A percentile compares a stretch with the other conserved stretches of the same genome.
phyloP scores from a whole-genome alignment of 2,329 filamentous ascomycete genomes.

The Aaosphaeria arxii region DNA sequence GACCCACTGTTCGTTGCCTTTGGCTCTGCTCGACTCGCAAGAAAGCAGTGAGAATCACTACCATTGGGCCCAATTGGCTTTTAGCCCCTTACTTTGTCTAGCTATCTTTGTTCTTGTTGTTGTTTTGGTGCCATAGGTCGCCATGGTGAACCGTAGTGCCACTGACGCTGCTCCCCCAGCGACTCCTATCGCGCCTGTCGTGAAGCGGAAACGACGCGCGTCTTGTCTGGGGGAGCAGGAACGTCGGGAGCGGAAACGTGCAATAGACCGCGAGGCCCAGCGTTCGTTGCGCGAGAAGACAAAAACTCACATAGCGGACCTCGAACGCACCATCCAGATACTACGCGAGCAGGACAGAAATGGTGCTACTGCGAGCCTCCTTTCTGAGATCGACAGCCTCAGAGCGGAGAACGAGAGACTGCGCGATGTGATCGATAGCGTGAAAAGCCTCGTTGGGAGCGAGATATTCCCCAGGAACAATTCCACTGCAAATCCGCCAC shows the following conservation, averaged over 20 bases:
- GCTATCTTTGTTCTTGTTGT: too few relatives aligned
- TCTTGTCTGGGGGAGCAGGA: conserved; percentile 36
- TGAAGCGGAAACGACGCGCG: conserved; percentile 31
- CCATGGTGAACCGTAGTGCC: conserved; percentile 23
- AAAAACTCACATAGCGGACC: conserved; percentile 35
- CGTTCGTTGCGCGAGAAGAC: conserved; percentile 35
- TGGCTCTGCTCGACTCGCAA: too few relatives aligned
- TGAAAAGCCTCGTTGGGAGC: conserved; percentile 28
- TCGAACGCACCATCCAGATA: conserved; percentile 35
- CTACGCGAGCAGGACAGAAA: conserved; percentile 30
- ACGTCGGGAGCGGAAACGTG: conserved; percentile 30
- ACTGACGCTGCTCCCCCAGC: conserved; percentile 20
- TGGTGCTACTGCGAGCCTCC: conserved; percentile 26
- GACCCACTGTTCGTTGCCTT: too few relatives aligned
- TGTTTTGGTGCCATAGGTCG: too few relatives aligned
- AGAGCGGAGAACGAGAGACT: conserved; percentile 33
- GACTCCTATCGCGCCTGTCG: conserved; percentile 19
- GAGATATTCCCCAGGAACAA: conserved; percentile 13
- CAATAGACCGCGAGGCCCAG: conserved; percentile 36
- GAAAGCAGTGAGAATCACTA: too few relatives aligned
- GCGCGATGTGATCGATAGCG: conserved; percentile 30
- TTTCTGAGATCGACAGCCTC: conserved; percentile 29
- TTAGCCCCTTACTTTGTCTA: too few relatives aligned
- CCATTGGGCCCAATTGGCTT: too few relatives aligned
- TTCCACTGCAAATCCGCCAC: background rate